Evolutionary conservation across 1,284 basidiomycete genomes (phyloP).

Genomic region (Psilocybe mexicana): DNA sequence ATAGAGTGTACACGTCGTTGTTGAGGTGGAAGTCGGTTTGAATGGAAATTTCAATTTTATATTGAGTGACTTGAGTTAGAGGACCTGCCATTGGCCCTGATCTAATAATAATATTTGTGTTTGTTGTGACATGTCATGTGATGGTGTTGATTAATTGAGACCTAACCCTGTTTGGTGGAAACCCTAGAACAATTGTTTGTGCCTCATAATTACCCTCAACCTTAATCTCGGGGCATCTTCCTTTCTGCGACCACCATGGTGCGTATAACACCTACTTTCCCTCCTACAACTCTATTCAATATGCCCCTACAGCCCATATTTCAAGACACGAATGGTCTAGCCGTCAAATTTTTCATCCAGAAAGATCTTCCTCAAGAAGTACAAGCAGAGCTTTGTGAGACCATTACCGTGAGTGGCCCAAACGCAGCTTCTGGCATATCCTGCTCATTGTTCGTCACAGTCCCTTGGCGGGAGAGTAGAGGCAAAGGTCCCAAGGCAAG

Average conservation of each 20-base stretch:
- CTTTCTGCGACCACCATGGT: neutral
- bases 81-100: too few relatives aligned
- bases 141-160: constrained; percentile 18
- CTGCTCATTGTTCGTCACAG: constrained; percentile 33
- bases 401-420: constrained; percentile 54
- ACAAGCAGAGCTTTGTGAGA: constrained; percentile 68
- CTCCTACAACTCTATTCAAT: neutral
- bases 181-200: constrained; percentile 27
- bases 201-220: constrained; percentile 38
- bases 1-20: constrained; percentile 13
- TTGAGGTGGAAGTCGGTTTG: neutral
- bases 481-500: constrained; percentile 70
- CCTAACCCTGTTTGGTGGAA: constrained; percentile 35
- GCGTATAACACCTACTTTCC: neutral
- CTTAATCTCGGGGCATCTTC: constrained; percentile 43
- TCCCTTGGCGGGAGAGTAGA: constrained; percentile 74
- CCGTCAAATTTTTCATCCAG: constrained; percentile 80
- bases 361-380: constrained; percentile 69
- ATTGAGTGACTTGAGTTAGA: too few relatives aligned
- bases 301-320: constrained; percentile 52
- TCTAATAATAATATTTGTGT: too few relatives aligned
- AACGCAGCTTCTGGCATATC: neutral
- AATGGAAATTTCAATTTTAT: too few relatives aligned
- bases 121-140: neutral
- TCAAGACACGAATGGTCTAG: constrained; percentile 59